A percentile compares a stretch with the other conserved stretches of the same genome.
Evolutionary conservation across 2,329 filamentous ascomycete species (phyloP).

Genomic region (Fusarium continuum): DNA sequence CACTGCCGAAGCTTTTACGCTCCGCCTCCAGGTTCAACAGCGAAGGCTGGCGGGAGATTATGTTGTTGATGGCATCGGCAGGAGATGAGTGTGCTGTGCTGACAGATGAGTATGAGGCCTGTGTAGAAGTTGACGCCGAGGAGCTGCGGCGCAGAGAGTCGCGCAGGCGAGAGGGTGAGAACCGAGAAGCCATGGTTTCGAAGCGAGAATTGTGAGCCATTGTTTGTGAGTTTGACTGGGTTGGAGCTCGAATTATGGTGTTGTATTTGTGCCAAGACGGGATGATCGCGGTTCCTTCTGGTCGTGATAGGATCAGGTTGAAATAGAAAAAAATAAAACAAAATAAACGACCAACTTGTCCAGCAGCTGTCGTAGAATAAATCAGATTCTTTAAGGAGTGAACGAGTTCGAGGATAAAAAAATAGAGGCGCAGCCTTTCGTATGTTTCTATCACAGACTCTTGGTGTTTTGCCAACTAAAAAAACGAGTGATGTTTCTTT

Average conservation of each 20-base stretch:
- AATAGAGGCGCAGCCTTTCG: slow-evolving; percentile 40
- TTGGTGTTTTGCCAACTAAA: slow-evolving; percentile 13
- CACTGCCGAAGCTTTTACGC: slow-evolving; percentile 60
- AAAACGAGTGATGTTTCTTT: slow-evolving; percentile 27
- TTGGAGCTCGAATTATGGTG: not conserved
- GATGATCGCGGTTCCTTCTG: not conserved
- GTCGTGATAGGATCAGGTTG: not conserved
- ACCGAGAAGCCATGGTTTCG: slow-evolving; percentile 60
- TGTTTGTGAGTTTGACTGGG: not conserved
- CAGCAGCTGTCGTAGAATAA: slow-evolving; percentile 31
- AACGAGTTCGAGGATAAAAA: slow-evolving; percentile 11
- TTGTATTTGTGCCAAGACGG: not conserved
- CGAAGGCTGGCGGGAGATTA: slow-evolving; percentile 67
- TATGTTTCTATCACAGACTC: slow-evolving; percentile 17
- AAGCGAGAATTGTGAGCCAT: slow-evolving; percentile 53
- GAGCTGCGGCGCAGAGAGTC: slow-evolving; percentile 63
- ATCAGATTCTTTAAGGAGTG: slow-evolving; percentile 14
- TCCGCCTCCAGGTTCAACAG: slow-evolving; percentile 68
- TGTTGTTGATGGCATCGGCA: slow-evolving; percentile 64
- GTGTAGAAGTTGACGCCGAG: slow-evolving; percentile 51
- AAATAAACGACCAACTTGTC: slow-evolving; percentile 38
- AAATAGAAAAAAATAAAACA: not conserved
- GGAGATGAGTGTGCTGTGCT: slow-evolving; percentile 57
- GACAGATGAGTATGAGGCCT: slow-evolving; percentile 53
- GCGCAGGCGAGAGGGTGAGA: slow-evolving; percentile 60